Evolutionary conservation across 139 green algal species (phyloP), one percentile per base, ranked within the genome.

Genomic region (Pycnococcus provasolii): DNA sequence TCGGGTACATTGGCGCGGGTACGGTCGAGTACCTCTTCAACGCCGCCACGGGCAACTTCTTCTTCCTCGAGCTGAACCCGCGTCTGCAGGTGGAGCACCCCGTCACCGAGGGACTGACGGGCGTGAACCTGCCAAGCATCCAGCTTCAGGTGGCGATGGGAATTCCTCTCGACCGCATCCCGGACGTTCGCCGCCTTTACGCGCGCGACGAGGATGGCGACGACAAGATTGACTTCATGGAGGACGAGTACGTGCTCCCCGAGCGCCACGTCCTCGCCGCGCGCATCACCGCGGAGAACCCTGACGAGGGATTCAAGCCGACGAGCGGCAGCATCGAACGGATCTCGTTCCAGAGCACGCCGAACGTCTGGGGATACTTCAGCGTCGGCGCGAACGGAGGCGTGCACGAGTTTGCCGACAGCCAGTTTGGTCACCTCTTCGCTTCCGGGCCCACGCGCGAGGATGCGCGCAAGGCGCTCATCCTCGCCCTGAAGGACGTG

Each of bases 351-450:
- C 68, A 79, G 8, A 62, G 45, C 43, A 82, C 68, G 59, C 70
- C 75, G 1, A 52, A 90, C 26, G 89, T 96, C 65, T 96, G 90
- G 90, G 90, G 88, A 62, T 96, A 96, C 85, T 96, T 96, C 78
- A 85, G 67, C 6, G 88, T 95, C 68, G 69, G 68, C 44, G 62
- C 64, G 4, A 37, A 70, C 42, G 88, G 89, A 9, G 85, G 87
- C 71, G 95, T 98, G 64, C 92, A 98, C 72, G 89, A 96, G 80
- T 98, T 86, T 77, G 89, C 80, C 39, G 92, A 98, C 76, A 96
- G 87, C 1, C 85, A 91, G 80, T 97, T 98, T 80, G 92, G 91
- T 1, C 92, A 98, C 76, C 72, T 98, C 55, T 98, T 98, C 77
- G 92, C 92, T 26, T 85, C 89, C 58, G 92, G 88, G 2, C 70